These are phyloP conservation scores for Globisporangium paroecandrum DNA, from an alignment of 352 stramenopile genomes.

Conservation along the genomic window DNA sequence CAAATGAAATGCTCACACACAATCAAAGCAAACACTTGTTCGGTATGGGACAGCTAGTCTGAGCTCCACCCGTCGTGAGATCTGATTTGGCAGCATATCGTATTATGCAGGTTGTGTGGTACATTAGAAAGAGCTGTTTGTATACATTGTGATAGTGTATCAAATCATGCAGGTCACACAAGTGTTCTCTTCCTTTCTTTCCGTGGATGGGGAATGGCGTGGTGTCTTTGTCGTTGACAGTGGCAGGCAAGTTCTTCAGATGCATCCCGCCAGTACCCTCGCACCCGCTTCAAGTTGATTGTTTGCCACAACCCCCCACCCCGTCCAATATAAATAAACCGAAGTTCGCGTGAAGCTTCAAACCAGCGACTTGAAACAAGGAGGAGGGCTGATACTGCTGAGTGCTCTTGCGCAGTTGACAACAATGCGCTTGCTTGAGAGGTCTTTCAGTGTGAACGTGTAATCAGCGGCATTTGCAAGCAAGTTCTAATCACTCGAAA, in stretches of 20 bases:
- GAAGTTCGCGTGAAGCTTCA: neutral
- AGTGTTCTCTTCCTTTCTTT: neutral
- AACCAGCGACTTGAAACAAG: neutral
- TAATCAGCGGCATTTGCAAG: neutral
- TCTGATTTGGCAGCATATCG: neutral
- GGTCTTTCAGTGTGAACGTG: neutral
- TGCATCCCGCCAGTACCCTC: neutral
- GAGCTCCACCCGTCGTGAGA: neutral
- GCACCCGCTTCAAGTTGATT: conserved; percentile 4
- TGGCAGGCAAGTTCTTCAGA: neutral
- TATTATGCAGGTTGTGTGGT: neutral
- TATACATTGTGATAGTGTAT: neutral
- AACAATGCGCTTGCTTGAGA: neutral
- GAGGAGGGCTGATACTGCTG: neutral
- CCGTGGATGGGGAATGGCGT: neutral
- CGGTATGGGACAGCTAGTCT: neutral
- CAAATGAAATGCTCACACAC: too few species aligned
- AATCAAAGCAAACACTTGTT: neutral
- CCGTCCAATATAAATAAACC: too few species aligned
- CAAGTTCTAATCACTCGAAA: neutral
- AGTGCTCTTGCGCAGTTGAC: neutral
- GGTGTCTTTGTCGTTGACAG: conserved; percentile 11
- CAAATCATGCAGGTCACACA: neutral
- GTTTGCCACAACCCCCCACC: too few species aligned
- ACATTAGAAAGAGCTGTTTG: too few species aligned